phyloP scores from a whole-genome alignment of 805 yeast species.

The Candida koratica region DNA sequence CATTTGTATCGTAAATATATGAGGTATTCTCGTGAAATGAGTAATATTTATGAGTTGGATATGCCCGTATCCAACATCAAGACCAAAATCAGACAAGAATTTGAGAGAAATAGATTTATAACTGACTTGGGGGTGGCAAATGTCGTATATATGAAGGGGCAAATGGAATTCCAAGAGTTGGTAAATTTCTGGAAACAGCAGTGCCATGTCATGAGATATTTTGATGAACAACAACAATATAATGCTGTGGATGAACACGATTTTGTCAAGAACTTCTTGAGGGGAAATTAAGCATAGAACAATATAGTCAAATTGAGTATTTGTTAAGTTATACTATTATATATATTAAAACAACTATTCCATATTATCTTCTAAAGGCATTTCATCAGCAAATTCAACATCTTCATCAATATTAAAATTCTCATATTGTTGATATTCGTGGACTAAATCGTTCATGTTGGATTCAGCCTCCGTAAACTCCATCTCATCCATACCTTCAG shows the following conservation, averaged over 20 bases:
- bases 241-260: conserved; percentile 52
- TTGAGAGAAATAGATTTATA: conserved; percentile 79
- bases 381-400: conserved; percentile 67
- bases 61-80: conserved; percentile 75
- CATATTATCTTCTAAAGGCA: conserved; percentile 52
- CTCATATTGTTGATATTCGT: conserved; percentile 90
- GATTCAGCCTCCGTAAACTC: conserved; percentile 94
- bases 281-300: conserved; percentile 54
- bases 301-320: no score
- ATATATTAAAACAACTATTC: conserved; percentile 22
- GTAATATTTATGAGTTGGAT: conserved; percentile 66
- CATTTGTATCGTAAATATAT: conserved; percentile 69
- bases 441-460: conserved; percentile 81
- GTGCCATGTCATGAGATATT: conserved; percentile 78
- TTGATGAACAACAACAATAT: conserved; percentile 61
- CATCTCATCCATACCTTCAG: conserved; percentile 94
- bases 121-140: conserved; percentile 62
- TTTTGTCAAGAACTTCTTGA: conserved; percentile 71
- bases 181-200: conserved; percentile 88
- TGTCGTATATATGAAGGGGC: conserved; percentile 73
- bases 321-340: conserved; percentile 3
- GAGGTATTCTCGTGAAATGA: conserved; percentile 56
- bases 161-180: conserved; percentile 87
- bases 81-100: conserved; percentile 84
- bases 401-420: conserved; percentile 75